These are phyloP conservation scores for Cichorium intybus DNA, from an alignment of 140 eudicot genomes.

Conservation along the genomic window DNA sequence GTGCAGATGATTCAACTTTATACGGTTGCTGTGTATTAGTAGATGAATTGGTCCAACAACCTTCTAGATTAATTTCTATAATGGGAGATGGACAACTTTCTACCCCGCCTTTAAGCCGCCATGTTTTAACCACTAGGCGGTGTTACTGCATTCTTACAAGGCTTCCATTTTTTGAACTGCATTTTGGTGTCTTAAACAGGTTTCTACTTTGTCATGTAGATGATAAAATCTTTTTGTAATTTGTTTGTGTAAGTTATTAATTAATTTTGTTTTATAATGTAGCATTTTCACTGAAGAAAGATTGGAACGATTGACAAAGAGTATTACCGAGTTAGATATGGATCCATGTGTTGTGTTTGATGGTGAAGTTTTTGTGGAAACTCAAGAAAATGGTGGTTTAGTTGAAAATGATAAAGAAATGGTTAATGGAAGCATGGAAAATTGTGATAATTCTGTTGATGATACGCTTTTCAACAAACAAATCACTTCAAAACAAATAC, in stretches of 20 bases:
- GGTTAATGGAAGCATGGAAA: conserved; percentile 43
- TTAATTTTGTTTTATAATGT: conserved; percentile 16
- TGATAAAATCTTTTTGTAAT: neutral
- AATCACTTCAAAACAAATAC: conserved; percentile 44
- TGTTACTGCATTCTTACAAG: conserved; percentile 96
- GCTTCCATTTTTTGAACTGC: conserved; percentile 93
- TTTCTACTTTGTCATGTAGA: conserved; percentile 13
- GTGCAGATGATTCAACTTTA: conserved; percentile 87
- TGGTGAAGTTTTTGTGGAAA: conserved; percentile 39
- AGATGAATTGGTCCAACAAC: conserved; percentile 87
- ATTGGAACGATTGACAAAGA: conserved; percentile 72
- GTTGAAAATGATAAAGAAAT: conserved; percentile 33
- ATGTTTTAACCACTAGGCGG: conserved; percentile 80
- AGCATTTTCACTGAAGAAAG: conserved; percentile 94
- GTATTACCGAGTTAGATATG: conserved; percentile 51
- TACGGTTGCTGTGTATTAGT: conserved; percentile 97
- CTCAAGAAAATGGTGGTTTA: conserved; percentile 26
- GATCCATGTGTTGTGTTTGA: conserved; percentile 34
- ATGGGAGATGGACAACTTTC: conserved; percentile 55
- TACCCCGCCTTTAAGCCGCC: conserved; percentile 58
- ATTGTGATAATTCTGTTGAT: conserved; percentile 28
- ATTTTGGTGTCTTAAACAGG: conserved; percentile 96
- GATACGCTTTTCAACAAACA: conserved; percentile 39
- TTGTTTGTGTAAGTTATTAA: too few relatives aligned
- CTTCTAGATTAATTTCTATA: conserved; percentile 78